A percentile compares a stretch with the other conserved stretches of the same genome.
phyloP scores from a whole-genome alignment of 108 stramenopile genomes.

The Fragilaria crotonensis region DNA sequence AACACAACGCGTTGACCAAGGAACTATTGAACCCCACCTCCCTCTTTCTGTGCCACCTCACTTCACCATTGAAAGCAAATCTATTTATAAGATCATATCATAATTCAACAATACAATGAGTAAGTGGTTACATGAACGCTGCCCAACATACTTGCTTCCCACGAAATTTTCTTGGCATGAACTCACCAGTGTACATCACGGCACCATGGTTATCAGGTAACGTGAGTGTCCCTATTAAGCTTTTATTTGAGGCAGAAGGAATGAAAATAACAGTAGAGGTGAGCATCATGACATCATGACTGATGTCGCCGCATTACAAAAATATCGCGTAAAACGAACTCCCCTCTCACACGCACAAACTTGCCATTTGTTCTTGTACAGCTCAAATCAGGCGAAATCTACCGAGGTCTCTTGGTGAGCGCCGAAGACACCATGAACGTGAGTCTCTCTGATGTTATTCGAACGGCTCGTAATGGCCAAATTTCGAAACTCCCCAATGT shows the following conservation, averaged over 20 bases:
- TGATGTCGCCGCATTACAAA: conserved; percentile 2
- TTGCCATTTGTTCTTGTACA: conserved; percentile 5
- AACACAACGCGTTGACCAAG: no score
- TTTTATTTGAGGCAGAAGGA: conserved; percentile 92
- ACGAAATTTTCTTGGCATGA: no score
- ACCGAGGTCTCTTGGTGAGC: conserved; percentile 85
- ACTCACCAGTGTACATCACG: no score
- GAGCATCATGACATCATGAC: conserved; percentile 25
- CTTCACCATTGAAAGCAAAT: no score
- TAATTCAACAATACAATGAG: no score
- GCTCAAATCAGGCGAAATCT: conserved; percentile 96
- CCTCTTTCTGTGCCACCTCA: no score
- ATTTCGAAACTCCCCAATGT: conserved; percentile 75
- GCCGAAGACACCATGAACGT: conserved; percentile 98
- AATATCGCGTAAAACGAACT: no score
- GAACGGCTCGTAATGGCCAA: conserved; percentile 76
- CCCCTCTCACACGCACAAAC: neutral
- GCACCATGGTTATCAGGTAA: no score
- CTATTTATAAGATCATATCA: no score
- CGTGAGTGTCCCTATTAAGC: conserved; percentile 90
- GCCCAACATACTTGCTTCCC: no score
- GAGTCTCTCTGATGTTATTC: conserved; percentile 71
- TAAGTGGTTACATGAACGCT: no score
- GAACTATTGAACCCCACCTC: no score
- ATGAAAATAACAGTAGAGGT: conserved; percentile 96